Conservation (phyloP, 2,329 filamentous ascomycete species). For the Fusarium sp. region DNA sequence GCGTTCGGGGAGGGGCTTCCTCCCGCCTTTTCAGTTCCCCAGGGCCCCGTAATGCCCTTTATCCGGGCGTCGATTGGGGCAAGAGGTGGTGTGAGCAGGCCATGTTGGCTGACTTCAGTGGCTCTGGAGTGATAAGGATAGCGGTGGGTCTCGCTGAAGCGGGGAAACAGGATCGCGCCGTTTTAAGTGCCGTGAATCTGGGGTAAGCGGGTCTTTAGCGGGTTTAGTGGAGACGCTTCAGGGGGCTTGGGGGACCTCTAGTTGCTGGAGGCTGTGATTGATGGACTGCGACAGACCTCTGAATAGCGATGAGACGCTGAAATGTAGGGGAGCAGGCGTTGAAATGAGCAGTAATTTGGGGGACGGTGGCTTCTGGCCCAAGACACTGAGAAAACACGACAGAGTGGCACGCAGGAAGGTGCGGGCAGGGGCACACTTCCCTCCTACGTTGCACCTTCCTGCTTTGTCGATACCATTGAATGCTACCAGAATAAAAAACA, state of each 20-base stretch:
- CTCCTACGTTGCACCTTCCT: constrained; percentile 15
- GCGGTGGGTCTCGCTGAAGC: constrained; percentile 17
- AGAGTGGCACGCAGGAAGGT: background rate
- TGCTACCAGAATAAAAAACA: background rate
- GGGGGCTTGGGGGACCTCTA: constrained; percentile 8
- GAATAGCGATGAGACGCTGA: constrained; percentile 17
- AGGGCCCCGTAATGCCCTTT: constrained; percentile 9
- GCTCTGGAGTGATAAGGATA: constrained; percentile 7
- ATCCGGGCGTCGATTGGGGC: constrained; percentile 1
- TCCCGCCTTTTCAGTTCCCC: background rate
- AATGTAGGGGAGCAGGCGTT: background rate
- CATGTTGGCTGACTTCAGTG: constrained; percentile 5
- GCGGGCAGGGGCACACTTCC: constrained; percentile 1
- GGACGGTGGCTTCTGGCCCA: constrained; percentile 1
- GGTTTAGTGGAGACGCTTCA: constrained; percentile 27
- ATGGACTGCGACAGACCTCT: constrained; percentile 20
- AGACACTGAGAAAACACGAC: background rate
- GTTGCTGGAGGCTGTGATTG: constrained; percentile 21
- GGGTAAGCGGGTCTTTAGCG: constrained; percentile 34
- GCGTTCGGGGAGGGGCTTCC: background rate
- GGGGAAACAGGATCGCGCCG: constrained; percentile 18
- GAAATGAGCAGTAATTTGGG: background rate
- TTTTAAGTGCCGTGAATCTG: constrained; percentile 35
- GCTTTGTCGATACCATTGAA: constrained; percentile 1
- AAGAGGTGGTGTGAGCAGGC: constrained; percentile 8